phyloP scores from a whole-genome alignment of 768 basidiomycete genomes.

The Pleurotus ostreatus region DNA sequence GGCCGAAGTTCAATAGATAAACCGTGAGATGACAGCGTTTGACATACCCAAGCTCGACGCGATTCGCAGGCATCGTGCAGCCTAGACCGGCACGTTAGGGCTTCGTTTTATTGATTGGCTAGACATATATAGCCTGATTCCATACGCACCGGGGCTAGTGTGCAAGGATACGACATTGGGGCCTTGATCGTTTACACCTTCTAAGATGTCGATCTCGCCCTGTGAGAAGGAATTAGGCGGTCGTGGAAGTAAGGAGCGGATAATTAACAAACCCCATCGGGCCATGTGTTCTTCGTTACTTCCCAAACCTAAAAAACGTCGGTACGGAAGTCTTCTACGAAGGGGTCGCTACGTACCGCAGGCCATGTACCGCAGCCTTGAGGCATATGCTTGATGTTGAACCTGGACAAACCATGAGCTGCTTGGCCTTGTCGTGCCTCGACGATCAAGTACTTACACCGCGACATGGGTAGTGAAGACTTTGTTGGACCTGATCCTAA shows the following conservation, averaged over 20 bases:
- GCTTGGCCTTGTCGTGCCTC: too few species aligned
- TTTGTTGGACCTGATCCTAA: slow-evolving; percentile 34
- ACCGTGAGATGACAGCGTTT: not conserved
- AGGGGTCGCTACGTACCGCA: slow-evolving; percentile 20
- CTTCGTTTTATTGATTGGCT: not conserved
- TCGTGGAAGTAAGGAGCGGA: not conserved
- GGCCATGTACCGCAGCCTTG: slow-evolving; percentile 50
- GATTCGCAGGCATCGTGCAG: slow-evolving; percentile 37
- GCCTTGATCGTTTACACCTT: slow-evolving; percentile 44
- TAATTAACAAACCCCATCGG: slow-evolving; percentile 26
- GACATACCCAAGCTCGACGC: slow-evolving; percentile 41
- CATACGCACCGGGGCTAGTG: slow-evolving; percentile 25
- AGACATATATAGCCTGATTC: not conserved
- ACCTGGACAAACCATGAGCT: slow-evolving; percentile 10
- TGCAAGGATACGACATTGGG: slow-evolving; percentile 41
- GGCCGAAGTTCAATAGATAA: slow-evolving; percentile 12
- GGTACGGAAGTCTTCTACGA: not conserved
- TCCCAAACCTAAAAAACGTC: slow-evolving; percentile 31
- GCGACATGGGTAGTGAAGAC: slow-evolving; percentile 32
- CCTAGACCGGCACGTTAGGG: slow-evolving; percentile 15
- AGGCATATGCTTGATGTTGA: slow-evolving; percentile 50
- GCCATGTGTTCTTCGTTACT: slow-evolving; percentile 48
- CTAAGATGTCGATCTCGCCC: slow-evolving; percentile 39
- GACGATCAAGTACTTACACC: slow-evolving; percentile 18
- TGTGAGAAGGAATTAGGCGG: slow-evolving; percentile 11